A percentile compares a stretch with the other conserved stretches of the same genome.
phyloP scores from a whole-genome alignment of 495 filamentous ascomycete genomes.

The Gamarada debralockiae region DNA sequence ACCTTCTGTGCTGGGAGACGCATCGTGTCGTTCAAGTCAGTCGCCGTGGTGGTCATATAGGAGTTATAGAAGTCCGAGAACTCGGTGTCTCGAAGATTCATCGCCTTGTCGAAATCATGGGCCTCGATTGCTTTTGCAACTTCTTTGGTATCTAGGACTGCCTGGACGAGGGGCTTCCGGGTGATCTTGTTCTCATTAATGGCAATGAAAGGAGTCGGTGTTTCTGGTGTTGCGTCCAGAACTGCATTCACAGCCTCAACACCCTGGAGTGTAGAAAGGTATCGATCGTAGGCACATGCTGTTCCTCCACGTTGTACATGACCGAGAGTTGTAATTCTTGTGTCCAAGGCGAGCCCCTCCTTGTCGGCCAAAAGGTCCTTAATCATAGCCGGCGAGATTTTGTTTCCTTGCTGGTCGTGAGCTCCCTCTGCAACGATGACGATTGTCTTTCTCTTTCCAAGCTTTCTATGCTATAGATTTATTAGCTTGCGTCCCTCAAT shows the following conservation, averaged over 20 bases:
- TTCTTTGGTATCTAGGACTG: conserved; percentile 77
- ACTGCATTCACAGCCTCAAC: conserved; percentile 96
- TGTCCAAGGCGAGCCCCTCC: conserved; percentile 70
- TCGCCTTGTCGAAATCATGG: conserved; percentile 80
- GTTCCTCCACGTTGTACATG: conserved; percentile 94
- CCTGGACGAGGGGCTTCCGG: conserved; percentile 81
- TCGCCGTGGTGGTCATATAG: conserved; percentile 81
- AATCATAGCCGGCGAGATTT: conserved; percentile 74
- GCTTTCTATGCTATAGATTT: conserved; percentile 69
- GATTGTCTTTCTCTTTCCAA: conserved; percentile 95
- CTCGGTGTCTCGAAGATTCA: conserved; percentile 84
- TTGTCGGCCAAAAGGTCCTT: conserved; percentile 83
- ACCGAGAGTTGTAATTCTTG: conserved; percentile 89
- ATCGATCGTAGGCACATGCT: conserved; percentile 91
- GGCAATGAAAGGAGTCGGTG: conserved; percentile 89
- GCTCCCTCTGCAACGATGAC: conserved; percentile 97
- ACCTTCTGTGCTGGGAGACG: conserved; percentile 71
- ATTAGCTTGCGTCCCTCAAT: conserved; percentile 34
- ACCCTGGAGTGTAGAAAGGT: conserved; percentile 89
- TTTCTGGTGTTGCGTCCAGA: conserved; percentile 84
- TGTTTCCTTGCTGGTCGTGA: conserved; percentile 78
- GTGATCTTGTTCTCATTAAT: conserved; percentile 98
- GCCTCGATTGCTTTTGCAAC: conserved; percentile 76
- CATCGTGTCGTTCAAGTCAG: conserved; percentile 37
- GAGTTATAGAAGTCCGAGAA: conserved; percentile 90